Conservation (phyloP, 371 early-diverging fungal genomes). For the Globomyces sp. region DNA sequence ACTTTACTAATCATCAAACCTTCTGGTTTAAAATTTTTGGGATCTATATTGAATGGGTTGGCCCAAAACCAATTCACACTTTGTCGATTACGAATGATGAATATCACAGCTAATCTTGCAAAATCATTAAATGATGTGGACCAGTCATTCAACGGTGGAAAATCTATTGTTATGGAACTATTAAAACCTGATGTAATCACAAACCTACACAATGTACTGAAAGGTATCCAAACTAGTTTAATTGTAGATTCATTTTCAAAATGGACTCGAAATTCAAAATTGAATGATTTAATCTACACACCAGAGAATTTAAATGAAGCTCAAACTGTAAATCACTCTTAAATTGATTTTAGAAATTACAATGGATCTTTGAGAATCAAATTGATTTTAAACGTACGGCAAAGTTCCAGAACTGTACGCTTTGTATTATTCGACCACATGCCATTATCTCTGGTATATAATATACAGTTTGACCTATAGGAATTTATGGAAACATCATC, state of each 20-base stretch:
- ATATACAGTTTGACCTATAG: slow-evolving; percentile 18
- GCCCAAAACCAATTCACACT: slow-evolving; percentile 30
- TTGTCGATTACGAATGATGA: slow-evolving; percentile 35
- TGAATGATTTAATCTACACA: no score
- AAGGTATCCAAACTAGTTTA: no score
- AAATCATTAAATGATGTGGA: background rate
- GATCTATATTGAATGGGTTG: slow-evolving; percentile 37
- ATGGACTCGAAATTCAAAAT: no score
- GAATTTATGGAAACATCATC: slow-evolving; percentile 42
- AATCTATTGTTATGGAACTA: no score
- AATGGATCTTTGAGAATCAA: no score
- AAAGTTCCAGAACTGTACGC: slow-evolving; percentile 36
- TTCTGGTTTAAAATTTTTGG: slow-evolving; percentile 24
- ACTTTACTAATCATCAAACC: slow-evolving; percentile 44
- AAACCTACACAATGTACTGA: no score
- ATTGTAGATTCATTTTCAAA: no score
- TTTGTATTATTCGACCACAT: slow-evolving; percentile 47
- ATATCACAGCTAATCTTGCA: background rate
- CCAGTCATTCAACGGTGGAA: no score
- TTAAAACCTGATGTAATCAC: no score
- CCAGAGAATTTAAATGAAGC: no score
- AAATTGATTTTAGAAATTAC: no score
- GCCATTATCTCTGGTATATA: slow-evolving; percentile 38
- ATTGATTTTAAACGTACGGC: slow-evolving; percentile 30
- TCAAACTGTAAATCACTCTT: no score